phyloP scores from a whole-genome alignment of 805 yeast species.

The Peterozyma toletana region DNA sequence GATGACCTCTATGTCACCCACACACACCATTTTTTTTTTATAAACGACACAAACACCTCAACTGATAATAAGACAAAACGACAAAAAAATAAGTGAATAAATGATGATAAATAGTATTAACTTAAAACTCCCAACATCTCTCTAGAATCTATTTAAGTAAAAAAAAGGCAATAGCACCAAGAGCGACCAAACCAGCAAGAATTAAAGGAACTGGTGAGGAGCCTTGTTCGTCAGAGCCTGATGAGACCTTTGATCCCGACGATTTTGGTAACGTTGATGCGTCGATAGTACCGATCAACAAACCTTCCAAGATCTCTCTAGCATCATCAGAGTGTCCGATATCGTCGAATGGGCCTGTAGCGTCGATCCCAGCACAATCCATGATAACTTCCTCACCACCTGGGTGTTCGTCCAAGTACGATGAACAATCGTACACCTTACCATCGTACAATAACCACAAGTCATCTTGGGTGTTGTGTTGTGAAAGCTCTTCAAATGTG shows the following conservation, averaged over 20 bases:
- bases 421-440: constrained; percentile 69
- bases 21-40: too few relatives aligned
- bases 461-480: constrained; percentile 70
- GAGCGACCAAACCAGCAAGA: constrained; percentile 26
- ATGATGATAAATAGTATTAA: too few relatives aligned
- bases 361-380: constrained; percentile 75
- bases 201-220: constrained; percentile 23
- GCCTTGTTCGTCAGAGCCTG: constrained; percentile 10
- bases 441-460: constrained; percentile 82
- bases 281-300: constrained; percentile 76
- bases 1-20: too few relatives aligned
- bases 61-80: too few relatives aligned
- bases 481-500: constrained; percentile 61
- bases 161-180: constrained; percentile 38
- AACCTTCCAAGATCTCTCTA: constrained; percentile 58
- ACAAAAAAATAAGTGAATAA: too few relatives aligned
- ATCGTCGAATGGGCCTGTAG: constrained; percentile 69
- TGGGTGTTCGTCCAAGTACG: constrained; percentile 75
- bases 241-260: constrained; percentile 11
- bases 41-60: too few relatives aligned
- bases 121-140: too few relatives aligned
- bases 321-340: constrained; percentile 99
- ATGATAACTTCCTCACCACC: constrained; percentile 63
- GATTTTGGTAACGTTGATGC: constrained; percentile 36
- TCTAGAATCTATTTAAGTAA: constrained; percentile 6